phyloP scores from a whole-genome alignment of 2,329 filamentous ascomycete genomes.

The Fusarium concolor region DNA sequence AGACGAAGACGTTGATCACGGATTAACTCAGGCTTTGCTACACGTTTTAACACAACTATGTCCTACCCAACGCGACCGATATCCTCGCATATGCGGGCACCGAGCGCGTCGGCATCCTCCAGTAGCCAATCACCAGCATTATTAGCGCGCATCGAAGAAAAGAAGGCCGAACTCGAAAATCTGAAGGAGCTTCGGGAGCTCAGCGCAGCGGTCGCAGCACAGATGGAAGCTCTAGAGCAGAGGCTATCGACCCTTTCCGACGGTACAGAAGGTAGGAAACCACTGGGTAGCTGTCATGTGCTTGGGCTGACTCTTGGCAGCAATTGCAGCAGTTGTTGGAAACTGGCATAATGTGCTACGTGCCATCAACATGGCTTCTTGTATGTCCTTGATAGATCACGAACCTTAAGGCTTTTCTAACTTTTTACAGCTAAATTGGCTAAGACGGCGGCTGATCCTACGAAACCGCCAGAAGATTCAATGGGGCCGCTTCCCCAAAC shows the following conservation, averaged over 20 bases:
- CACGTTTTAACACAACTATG: conserved; percentile 54
- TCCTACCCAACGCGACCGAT: conserved; percentile 68
- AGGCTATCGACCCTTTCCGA: conserved; percentile 82
- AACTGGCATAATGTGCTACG: conserved; percentile 91
- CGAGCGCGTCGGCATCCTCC: conserved; percentile 62
- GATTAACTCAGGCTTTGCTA: conserved; percentile 2
- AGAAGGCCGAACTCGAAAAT: conserved; percentile 84
- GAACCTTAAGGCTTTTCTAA: background rate
- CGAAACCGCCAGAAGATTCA: conserved; percentile 55
- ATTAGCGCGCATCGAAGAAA: conserved; percentile 82
- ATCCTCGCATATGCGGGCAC: conserved; percentile 75
- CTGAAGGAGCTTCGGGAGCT: conserved; percentile 82
- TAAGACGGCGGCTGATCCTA: conserved; percentile 61
- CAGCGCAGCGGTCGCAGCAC: conserved; percentile 79
- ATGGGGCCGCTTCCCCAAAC: conserved; percentile 77
- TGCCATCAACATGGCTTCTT: conserved; percentile 87
- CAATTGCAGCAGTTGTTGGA: conserved; percentile 83
- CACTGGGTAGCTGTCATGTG: background rate
- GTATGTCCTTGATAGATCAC: conserved; percentile 60
- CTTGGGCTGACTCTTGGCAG: conserved; percentile 57
- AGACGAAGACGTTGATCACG: background rate
- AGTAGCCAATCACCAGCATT: conserved; percentile 76
- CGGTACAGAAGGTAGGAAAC: conserved; percentile 78
- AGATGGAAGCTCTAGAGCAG: conserved; percentile 85
- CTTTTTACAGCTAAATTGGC: conserved; percentile 72